Percentiles rank a stretch among this genome's conserved stretches.
Evolutionary conservation across 306 rosid species (phyloP).

Genomic region (Inga laurina): DNA sequence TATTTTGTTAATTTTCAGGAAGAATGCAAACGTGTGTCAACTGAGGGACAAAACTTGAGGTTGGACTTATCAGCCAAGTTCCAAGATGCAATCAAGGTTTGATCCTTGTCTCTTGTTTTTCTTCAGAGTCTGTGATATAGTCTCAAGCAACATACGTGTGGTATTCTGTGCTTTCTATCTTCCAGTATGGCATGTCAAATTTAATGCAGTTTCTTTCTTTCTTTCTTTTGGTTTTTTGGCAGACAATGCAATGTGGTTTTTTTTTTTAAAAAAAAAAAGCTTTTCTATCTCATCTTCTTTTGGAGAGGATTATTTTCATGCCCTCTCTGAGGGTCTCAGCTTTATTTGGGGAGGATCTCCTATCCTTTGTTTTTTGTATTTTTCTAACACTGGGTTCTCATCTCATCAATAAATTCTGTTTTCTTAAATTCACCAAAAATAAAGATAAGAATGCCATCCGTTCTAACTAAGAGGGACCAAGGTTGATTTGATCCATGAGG

Average conservation of each 20-base stretch:
- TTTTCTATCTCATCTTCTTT: background rate
- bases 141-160: conserved; percentile 19
- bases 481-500: background rate
- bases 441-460: background rate
- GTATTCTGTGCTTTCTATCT: conserved; percentile 14
- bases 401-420: background rate
- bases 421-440: background rate
- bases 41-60: conserved; percentile 93
- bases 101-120: conserved; percentile 15
- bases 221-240: background rate
- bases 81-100: conserved; percentile 96
- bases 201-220: background rate
- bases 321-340: background rate
- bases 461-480: background rate
- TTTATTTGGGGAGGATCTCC: background rate
- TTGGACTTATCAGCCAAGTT: conserved; percentile 82
- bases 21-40: conserved; percentile 90
- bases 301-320: background rate
- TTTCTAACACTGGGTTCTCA: background rate
- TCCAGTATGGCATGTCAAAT: background rate
- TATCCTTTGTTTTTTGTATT: background rate
- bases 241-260: too few species aligned
- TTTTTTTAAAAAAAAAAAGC: too few species aligned
- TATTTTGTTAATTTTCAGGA: conserved; percentile 59
- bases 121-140: conserved; percentile 17